phyloP scores from a whole-genome alignment of 768 basidiomycete genomes.

The Xerocomellus intermedius region DNA sequence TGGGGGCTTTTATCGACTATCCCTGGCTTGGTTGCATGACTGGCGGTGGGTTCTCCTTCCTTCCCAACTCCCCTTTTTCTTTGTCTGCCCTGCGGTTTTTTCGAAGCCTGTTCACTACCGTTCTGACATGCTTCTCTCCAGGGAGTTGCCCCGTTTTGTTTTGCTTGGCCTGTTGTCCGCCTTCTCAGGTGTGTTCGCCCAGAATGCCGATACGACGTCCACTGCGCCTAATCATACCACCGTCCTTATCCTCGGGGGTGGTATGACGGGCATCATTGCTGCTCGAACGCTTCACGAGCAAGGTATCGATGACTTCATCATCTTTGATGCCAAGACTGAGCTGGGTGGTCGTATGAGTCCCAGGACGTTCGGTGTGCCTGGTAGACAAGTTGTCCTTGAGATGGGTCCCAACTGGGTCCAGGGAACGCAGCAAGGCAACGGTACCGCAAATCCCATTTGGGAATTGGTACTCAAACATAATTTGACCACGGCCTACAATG shows the following conservation, averaged over 20 bases:
- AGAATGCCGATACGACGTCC: neutral
- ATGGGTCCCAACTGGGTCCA: conserved; percentile 63
- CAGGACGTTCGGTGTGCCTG: conserved; percentile 40
- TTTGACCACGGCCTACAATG: conserved; percentile 44
- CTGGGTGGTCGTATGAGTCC: conserved; percentile 63
- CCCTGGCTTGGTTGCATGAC: neutral
- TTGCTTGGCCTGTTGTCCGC: conserved; percentile 4
- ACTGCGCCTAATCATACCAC: conserved; percentile 19
- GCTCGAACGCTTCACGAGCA: conserved; percentile 55
- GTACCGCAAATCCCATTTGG: conserved; percentile 60
- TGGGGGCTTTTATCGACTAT: neutral
- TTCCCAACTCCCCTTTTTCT: neutral
- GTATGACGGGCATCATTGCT: conserved; percentile 63
- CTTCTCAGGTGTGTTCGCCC: neutral
- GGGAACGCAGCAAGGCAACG: conserved; percentile 46
- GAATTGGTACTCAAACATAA: conserved; percentile 55
- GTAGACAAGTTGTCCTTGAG: conserved; percentile 47
- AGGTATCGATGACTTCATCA: conserved; percentile 54
- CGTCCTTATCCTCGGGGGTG: conserved; percentile 64
- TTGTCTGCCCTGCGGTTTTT: neutral
- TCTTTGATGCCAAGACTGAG: conserved; percentile 58
- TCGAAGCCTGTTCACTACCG: neutral
- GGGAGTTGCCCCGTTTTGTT: neutral
- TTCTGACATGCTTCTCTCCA: conserved; percentile 13
- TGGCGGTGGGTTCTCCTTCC: neutral